phyloP scores from a whole-genome alignment of 2,329 filamentous ascomycete genomes.

The Parastagonospora avenae region DNA sequence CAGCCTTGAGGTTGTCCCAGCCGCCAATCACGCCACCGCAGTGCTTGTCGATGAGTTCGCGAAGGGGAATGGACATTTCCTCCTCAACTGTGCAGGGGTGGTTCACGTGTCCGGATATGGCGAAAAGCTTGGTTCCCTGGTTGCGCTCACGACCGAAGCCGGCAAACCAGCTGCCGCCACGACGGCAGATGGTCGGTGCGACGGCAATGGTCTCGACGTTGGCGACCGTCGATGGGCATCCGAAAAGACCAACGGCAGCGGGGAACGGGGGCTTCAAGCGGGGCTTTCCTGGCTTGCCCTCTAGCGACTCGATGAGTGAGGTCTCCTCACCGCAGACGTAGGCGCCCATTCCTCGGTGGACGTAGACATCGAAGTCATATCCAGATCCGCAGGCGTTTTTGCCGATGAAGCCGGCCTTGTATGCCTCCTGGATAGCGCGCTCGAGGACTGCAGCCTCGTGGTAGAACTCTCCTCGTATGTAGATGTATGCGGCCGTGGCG shows the following conservation, averaged over 20 bases:
- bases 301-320: slow-evolving; percentile 94
- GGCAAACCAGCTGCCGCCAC: slow-evolving; percentile 92
- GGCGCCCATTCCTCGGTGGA: slow-evolving; percentile 95
- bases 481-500: slow-evolving; percentile 97
- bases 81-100: slow-evolving; percentile 98
- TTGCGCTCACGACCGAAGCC: slow-evolving; percentile 95
- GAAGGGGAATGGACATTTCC: slow-evolving; percentile 97
- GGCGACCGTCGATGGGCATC: slow-evolving; percentile 95
- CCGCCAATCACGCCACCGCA: slow-evolving; percentile 95
- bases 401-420: slow-evolving; percentile 90
- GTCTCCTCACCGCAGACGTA: slow-evolving; percentile 99
- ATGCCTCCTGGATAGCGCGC: slow-evolving; percentile 95
- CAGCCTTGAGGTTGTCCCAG: slow-evolving; percentile 94
- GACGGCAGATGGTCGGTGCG: slow-evolving; percentile 91
- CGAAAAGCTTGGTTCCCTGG: slow-evolving; percentile 96
- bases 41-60: slow-evolving; percentile 97
- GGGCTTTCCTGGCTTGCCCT: slow-evolving; percentile 98
- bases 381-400: slow-evolving; percentile 97
- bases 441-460: slow-evolving; percentile 93
- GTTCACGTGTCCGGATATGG: slow-evolving; percentile 98
- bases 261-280: slow-evolving; percentile 98
- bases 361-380: slow-evolving; percentile 96
- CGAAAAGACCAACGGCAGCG: slow-evolving; percentile 94
- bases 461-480: slow-evolving; percentile 98
- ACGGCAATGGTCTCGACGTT: slow-evolving; percentile 98